These are phyloP conservation scores for Penicillium sp. DNA, from an alignment of 2,329 filamentous ascomycete species.

Conservation along the genomic window DNA sequence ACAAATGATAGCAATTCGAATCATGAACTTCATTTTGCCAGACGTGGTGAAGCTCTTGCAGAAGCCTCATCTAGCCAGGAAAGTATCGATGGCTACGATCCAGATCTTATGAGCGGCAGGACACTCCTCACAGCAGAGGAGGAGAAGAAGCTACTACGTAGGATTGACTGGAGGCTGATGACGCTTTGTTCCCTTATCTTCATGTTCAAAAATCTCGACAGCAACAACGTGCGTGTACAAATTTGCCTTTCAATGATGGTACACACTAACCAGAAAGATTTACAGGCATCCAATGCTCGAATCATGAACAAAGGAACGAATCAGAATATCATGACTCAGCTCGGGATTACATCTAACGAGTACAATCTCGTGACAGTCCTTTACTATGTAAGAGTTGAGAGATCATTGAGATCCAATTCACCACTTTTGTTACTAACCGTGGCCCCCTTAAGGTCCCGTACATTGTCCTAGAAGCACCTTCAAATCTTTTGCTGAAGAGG, in stretches of 20 bases:
- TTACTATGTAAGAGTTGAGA: conserved; percentile 37
- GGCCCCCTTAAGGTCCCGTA: conserved; percentile 27
- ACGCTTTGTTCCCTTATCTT: conserved; percentile 43
- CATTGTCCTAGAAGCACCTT: conserved; percentile 32
- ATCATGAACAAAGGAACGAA: conserved; percentile 43
- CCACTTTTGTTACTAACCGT: not conserved
- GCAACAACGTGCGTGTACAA: conserved; percentile 30
- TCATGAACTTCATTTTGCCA: conserved; percentile 25
- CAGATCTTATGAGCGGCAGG: conserved; percentile 37
- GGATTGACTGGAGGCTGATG: conserved; percentile 51
- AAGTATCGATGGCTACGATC: conserved; percentile 35
- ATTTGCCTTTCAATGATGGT: not conserved
- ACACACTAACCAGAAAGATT: not conserved
- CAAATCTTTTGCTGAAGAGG: conserved; percentile 37
- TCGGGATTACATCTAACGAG: conserved; percentile 36
- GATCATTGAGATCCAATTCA: not conserved
- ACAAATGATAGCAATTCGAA: conserved; percentile 1
- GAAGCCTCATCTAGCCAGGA: conserved; percentile 19
- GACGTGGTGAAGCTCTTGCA: conserved; percentile 22
- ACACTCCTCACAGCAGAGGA: conserved; percentile 45
- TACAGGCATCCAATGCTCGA: conserved; percentile 39
- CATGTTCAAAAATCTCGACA: conserved; percentile 38
- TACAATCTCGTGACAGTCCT: conserved; percentile 41
- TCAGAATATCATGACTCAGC: conserved; percentile 33
- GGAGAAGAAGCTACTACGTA: conserved; percentile 50